Conservation (phyloP, 805 yeast species). For the Priceomyces medius region DNA sequence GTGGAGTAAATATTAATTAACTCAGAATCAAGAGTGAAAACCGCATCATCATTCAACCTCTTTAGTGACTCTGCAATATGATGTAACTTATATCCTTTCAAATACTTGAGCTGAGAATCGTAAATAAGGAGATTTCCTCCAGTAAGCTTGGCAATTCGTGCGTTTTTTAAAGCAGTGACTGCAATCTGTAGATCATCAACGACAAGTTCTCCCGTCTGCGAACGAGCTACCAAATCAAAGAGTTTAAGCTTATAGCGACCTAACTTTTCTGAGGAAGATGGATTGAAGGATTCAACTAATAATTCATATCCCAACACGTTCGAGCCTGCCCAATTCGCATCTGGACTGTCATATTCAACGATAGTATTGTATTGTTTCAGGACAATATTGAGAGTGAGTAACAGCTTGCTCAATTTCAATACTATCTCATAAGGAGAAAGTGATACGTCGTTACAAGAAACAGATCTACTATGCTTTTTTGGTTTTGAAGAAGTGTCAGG, state of each 20-base stretch:
- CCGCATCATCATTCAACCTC: background rate
- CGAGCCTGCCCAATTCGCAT: conserved; percentile 1
- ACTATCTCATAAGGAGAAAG: conserved; percentile 16
- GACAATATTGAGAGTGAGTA: conserved; percentile 14
- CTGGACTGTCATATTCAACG: conserved; percentile 2
- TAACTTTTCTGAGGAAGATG: background rate
- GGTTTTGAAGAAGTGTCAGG: conserved; percentile 6
- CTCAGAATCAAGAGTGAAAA: conserved; percentile 2
- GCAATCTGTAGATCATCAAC: background rate
- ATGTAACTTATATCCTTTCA: conserved; percentile 1
- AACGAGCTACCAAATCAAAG: conserved; percentile 2
- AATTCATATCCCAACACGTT: background rate
- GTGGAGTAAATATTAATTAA: background rate
- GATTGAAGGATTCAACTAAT: conserved; percentile 3
- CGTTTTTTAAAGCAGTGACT: background rate
- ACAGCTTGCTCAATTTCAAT: conserved; percentile 14
- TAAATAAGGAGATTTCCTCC: conserved; percentile 3
- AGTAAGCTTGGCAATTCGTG: background rate
- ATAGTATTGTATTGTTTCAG: conserved; percentile 13
- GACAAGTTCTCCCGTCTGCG: conserved; percentile 2
- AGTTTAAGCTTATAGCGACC: conserved; percentile 3
- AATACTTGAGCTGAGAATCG: background rate
- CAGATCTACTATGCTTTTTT: conserved; percentile 7
- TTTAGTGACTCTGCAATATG: background rate
- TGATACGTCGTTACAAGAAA: conserved; percentile 10